Percentiles rank a stretch among this genome's conserved stretches.
These are phyloP conservation scores for Cantharellus anzutake DNA, from an alignment of 768 basidiomycete species.

Conservation along the genomic window DNA sequence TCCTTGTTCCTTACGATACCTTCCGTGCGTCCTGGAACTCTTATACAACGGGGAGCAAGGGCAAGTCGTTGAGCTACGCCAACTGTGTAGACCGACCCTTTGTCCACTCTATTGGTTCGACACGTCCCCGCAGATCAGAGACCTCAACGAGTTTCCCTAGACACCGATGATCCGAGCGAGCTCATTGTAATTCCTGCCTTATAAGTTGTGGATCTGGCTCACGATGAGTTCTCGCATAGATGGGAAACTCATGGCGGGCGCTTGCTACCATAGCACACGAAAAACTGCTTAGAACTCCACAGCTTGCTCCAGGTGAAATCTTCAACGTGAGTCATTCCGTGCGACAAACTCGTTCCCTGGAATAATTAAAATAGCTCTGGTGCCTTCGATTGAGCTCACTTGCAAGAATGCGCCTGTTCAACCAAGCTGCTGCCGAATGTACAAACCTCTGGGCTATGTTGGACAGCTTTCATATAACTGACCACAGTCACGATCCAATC, in stretches of 20 bases:
- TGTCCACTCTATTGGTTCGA: conserved; percentile 65
- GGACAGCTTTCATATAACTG: conserved; percentile 32
- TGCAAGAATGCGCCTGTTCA: conserved; percentile 65
- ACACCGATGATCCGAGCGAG: conserved; percentile 39
- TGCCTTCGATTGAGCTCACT: conserved; percentile 63
- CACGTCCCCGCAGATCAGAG: conserved; percentile 61
- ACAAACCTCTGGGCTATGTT: conserved; percentile 61
- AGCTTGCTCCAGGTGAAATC: conserved; percentile 43
- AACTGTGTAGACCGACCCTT: conserved; percentile 48
- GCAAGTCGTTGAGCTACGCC: too few relatives aligned
- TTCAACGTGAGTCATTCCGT: conserved; percentile 34
- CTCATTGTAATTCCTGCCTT: too few relatives aligned
- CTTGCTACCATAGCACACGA: conserved; percentile 73
- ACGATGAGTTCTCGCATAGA: too few relatives aligned
- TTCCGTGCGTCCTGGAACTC: too few relatives aligned
- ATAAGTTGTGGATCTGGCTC: too few relatives aligned
- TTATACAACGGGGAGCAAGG: too few relatives aligned
- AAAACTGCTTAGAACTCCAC: conserved; percentile 47
- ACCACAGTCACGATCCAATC: conserved; percentile 22
- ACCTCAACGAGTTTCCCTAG: conserved; percentile 50
- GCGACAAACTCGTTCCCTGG: too few relatives aligned
- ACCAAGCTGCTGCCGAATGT: conserved; percentile 72
- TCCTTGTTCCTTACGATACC: too few relatives aligned
- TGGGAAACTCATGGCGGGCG: conserved; percentile 63
- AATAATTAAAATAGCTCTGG: conserved; percentile 38